Evolutionary conservation across 2,329 filamentous ascomycete genomes (phyloP), one percentile per base, ranked within the genome.

Genomic region (Pestalotiopsis sp.): DNA sequence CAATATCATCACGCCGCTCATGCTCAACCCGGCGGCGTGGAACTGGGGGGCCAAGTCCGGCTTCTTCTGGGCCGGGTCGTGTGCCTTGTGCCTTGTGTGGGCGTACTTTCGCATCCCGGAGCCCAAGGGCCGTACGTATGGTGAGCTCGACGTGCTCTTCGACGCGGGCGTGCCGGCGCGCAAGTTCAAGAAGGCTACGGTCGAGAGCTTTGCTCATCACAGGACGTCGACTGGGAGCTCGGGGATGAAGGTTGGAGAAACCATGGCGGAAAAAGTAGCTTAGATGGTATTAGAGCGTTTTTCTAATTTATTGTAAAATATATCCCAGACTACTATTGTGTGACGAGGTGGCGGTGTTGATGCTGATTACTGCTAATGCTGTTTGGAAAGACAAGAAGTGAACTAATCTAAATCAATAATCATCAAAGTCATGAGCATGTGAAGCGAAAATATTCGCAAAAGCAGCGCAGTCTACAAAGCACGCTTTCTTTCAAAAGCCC

Each of bases 81-180:
- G 82, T 67, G 75, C 83, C 22, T 66, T 81, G 6, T 78, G 83
- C 30, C 79, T 85, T 2, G 72, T 81, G 1, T 89, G 86, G 80
- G 80, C 83, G 0, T 86, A 78, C 70, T 85, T 85, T 73, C 83
- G 82, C 24, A 75, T 86, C 5, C 85, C 84, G 4, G 86, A 88
- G 74, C 82, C 84, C 0, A 83, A 82, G 57, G 83, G 80, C 2
- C 80, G 83, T 20, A 84, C 83, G 0, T 83, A 85, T 57, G 84
- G 85, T 70, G 85, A 88, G 74, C 78, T 88, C 0, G 86, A 88
- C 65, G 77, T 83, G 11, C 72, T 89, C 58, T 88, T 88, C 72
- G 79, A 82, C 57, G 75, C 76, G 22, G 75, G 73, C 48, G 75
- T 81, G 2, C 69, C 78, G 3, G 80, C 82, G 2, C 76, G 81